These are phyloP conservation scores for Peronospora farinosa DNA, from an alignment of 352 stramenopile species.

Conservation along the genomic window DNA sequence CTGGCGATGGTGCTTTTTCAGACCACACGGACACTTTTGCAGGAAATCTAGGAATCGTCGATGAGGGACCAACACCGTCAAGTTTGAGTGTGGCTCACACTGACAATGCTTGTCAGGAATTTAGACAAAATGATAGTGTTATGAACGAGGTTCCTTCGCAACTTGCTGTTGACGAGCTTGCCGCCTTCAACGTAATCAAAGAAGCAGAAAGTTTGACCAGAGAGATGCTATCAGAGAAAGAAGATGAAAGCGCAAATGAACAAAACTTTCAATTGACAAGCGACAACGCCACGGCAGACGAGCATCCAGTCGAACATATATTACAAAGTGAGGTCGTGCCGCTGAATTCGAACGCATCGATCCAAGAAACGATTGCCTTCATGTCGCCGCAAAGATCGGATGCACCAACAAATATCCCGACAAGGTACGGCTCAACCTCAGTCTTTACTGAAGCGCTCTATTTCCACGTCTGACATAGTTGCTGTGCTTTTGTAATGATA, in stretches of 20 bases:
- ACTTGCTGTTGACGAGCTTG: not conserved
- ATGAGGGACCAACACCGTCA: constrained; percentile 6
- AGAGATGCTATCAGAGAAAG: constrained; percentile 3
- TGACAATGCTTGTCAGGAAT: constrained; percentile 3
- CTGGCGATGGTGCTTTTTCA: constrained; percentile 3
- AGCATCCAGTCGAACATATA: not conserved
- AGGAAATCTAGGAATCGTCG: constrained; percentile 8
- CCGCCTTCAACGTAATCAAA: not conserved
- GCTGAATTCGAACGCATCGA: constrained; percentile 1
- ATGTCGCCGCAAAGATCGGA: constrained; percentile 2
- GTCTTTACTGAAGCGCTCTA: not conserved
- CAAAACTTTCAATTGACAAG: not conserved
- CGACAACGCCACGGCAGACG: not conserved
- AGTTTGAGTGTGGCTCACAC: constrained; percentile 9
- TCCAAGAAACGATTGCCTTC: not conserved
- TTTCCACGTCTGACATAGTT: not conserved
- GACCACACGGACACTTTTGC: not conserved
- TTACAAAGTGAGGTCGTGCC: constrained; percentile 11
- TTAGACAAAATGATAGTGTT: not conserved
- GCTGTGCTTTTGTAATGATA: not conserved
- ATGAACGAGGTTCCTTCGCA: constrained; percentile 1
- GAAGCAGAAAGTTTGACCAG: not conserved
- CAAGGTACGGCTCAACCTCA: constrained; percentile 17
- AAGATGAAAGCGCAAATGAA: not conserved
- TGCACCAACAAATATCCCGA: constrained; percentile 1